These are phyloP conservation scores for Lactarius akahatsu DNA, from an alignment of 768 basidiomycete genomes.

Conservation along the genomic window DNA sequence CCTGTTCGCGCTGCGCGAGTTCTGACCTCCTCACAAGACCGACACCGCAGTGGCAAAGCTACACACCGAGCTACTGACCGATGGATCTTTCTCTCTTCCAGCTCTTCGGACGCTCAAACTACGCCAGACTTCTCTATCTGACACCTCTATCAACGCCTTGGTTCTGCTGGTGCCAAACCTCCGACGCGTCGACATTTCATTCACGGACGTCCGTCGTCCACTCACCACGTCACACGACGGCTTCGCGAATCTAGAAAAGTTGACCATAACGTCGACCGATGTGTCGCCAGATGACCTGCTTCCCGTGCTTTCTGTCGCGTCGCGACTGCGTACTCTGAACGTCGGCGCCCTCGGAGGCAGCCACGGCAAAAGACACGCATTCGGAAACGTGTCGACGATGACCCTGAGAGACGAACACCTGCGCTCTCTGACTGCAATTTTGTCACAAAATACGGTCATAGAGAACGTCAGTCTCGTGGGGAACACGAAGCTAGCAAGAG, in stretches of 20 bases:
- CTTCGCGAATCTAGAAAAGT: slow-evolving; percentile 49
- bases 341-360: slow-evolving; percentile 59
- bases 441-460: slow-evolving; percentile 41
- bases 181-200: slow-evolving; percentile 60
- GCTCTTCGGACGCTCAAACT: slow-evolving; percentile 58
- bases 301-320: slow-evolving; percentile 40
- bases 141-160: slow-evolving; percentile 45
- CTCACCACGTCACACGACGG: slow-evolving; percentile 20
- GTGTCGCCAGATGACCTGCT: slow-evolving; percentile 45
- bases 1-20: neutral
- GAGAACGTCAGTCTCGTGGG: slow-evolving; percentile 61
- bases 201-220: slow-evolving; percentile 53
- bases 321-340: slow-evolving; percentile 47
- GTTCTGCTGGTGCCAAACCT: slow-evolving; percentile 51
- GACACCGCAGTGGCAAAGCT: slow-evolving; percentile 55
- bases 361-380: slow-evolving; percentile 37
- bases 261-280: slow-evolving; percentile 60
- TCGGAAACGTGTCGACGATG: slow-evolving; percentile 49
- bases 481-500: slow-evolving; percentile 55
- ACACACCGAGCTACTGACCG: slow-evolving; percentile 30
- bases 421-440: slow-evolving; percentile 41
- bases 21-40: slow-evolving; percentile 47
- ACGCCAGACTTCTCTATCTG: slow-evolving; percentile 52
- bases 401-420: slow-evolving; percentile 57
- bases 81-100: slow-evolving; percentile 36